phyloP scores from a whole-genome alignment of 106 monocot genomes.

The Hemerocallis citrina region DNA sequence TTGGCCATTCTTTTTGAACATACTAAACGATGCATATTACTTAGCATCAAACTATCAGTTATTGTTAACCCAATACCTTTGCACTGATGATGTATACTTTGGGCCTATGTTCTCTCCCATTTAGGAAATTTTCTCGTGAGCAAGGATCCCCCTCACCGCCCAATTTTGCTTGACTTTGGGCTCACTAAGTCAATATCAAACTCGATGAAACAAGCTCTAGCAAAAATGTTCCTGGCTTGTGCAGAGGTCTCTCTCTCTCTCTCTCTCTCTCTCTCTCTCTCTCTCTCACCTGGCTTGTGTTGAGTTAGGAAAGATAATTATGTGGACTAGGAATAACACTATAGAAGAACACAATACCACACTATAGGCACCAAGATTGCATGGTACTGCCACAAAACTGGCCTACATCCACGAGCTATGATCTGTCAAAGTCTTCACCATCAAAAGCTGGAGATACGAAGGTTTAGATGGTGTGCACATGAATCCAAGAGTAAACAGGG shows the following conservation, averaged over 20 bases:
- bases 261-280: not conserved
- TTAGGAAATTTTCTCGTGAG: slow-evolving; percentile 96
- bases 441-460: too few species aligned
- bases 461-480: too few species aligned
- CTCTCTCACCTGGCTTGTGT: too few species aligned
- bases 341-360: too few species aligned
- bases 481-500: too few species aligned
- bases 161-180: slow-evolving; percentile 96
- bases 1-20: not conserved
- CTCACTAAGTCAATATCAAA: slow-evolving; percentile 84
- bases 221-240: slow-evolving; percentile 96
- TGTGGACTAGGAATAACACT: too few species aligned
- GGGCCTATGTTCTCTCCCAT: slow-evolving; percentile 10
- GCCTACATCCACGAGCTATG: too few species aligned
- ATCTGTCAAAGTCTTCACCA: too few species aligned
- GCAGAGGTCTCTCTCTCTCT: slow-evolving; percentile 53
- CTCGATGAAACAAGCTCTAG: slow-evolving; percentile 88
- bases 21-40: not conserved
- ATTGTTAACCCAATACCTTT: not conserved
- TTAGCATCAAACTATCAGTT: not conserved
- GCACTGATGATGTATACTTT: not conserved
- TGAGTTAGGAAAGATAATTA: too few species aligned
- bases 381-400: too few species aligned
- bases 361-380: too few species aligned
- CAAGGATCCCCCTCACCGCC: slow-evolving; percentile 80